Evolutionary conservation across 2,329 filamentous ascomycete genomes (phyloP).

Genomic region (Neonectria punicea): DNA sequence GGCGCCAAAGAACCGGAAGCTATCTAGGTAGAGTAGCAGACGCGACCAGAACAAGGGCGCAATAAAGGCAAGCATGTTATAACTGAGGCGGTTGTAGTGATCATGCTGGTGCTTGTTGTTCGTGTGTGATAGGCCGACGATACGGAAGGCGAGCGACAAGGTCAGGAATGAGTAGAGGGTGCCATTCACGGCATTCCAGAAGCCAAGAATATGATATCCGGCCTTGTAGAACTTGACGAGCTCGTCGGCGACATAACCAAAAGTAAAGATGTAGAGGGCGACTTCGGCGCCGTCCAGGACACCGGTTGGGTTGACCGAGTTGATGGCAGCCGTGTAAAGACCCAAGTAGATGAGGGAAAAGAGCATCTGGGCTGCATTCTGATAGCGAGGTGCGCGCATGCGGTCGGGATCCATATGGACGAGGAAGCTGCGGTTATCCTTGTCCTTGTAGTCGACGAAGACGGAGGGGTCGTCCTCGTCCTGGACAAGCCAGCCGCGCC

Average conservation of each 20-base stretch:
- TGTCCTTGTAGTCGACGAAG: conserved; percentile 88
- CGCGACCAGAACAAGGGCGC: conserved; percentile 98
- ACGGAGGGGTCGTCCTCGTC: conserved; percentile 90
- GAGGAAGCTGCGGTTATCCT: conserved; percentile 81
- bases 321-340: conserved; percentile 91
- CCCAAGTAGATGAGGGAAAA: conserved; percentile 85
- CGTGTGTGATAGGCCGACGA: conserved; percentile 77
- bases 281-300: conserved; percentile 87
- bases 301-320: conserved; percentile 87
- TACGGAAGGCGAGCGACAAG: conserved; percentile 80
- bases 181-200: conserved; percentile 97
- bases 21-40: conserved; percentile 91
- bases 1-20: conserved; percentile 93
- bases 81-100: conserved; percentile 82
- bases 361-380: conserved; percentile 88
- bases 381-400: conserved; percentile 91
- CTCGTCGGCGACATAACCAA: conserved; percentile 92
- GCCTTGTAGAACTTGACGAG: conserved; percentile 92
- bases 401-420: conserved; percentile 92
- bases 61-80: conserved; percentile 92
- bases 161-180: conserved; percentile 82
- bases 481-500: conserved; percentile 97
- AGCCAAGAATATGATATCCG: conserved; percentile 88
- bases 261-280: conserved; percentile 88
- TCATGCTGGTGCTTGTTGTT: conserved; percentile 57